Percentiles rank a stretch among this genome's conserved stretches.
Evolutionary conservation across 129 eudicot species (phyloP).

Genomic region (Flaveria linearis): DNA sequence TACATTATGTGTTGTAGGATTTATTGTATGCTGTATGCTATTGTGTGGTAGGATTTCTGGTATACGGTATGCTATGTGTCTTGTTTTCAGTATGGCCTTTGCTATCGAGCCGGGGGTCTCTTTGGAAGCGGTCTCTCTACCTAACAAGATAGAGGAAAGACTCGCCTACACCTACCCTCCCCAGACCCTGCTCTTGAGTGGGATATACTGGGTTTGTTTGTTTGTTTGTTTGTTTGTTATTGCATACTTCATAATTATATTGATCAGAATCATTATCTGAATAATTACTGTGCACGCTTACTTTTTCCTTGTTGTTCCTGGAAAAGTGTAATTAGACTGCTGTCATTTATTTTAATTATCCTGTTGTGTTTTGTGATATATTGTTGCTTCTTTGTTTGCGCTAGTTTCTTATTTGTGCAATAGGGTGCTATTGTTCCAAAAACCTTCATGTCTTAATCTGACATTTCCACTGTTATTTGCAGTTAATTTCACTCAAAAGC

Average conservation of each 20-base stretch:
- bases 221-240: too few species aligned
- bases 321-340: constrained; percentile 8
- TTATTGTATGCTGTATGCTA: too few species aligned
- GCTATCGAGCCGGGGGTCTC: too few species aligned
- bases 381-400: not conserved
- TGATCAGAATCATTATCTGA: not conserved
- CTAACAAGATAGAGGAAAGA: too few species aligned
- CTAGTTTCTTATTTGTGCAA: not conserved
- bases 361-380: not conserved
- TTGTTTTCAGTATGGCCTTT: too few species aligned
- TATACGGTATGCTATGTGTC: too few species aligned
- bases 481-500: constrained; percentile 67
- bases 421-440: not conserved
- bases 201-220: too few species aligned
- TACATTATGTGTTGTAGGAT: too few species aligned
- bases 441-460: constrained; percentile 5
- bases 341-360: not conserved
- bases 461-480: constrained; percentile 31
- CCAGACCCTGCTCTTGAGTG: too few species aligned
- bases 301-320: not conserved
- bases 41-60: too few species aligned
- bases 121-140: too few species aligned
- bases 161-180: too few species aligned
- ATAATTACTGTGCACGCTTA: not conserved
- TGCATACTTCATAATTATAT: not conserved